Conservation (phyloP, 2,329 filamentous ascomycete species). For the Celoporthe dispersa region DNA sequence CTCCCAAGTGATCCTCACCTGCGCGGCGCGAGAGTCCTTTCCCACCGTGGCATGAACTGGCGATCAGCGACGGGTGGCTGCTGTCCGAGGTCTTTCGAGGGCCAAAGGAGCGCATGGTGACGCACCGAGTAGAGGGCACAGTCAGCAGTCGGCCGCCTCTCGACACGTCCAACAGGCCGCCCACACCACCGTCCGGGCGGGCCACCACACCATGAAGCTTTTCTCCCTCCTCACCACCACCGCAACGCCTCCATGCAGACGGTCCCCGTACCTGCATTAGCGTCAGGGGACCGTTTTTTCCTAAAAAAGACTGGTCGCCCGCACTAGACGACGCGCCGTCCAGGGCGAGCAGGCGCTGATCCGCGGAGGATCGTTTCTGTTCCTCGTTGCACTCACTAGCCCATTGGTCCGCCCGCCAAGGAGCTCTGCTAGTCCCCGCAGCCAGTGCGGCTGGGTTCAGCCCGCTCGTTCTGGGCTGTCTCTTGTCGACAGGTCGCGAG, state of each 20-base stretch:
- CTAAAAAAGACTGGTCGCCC: constrained; percentile 28
- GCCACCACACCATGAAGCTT: background rate
- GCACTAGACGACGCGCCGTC: constrained; percentile 25
- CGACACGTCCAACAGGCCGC: constrained; percentile 3
- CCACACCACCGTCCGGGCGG: background rate
- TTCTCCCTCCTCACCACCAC: constrained; percentile 3
- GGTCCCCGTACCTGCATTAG: constrained; percentile 31
- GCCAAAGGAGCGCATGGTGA: background rate
- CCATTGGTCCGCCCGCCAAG: constrained; percentile 20
- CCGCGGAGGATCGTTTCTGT: constrained; percentile 10
- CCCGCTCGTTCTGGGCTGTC: constrained; percentile 3
- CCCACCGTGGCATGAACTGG: background rate
- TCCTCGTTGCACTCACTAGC: constrained; percentile 5
- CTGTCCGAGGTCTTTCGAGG: background rate
- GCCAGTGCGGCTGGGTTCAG: constrained; percentile 11
- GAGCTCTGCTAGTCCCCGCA: constrained; percentile 11
- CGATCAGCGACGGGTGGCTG: background rate
- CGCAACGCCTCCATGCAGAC: constrained; percentile 20
- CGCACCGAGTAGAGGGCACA: background rate
- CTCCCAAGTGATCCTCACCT: constrained; percentile 2
- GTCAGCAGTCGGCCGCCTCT: constrained; percentile 9
- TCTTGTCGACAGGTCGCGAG: background rate
- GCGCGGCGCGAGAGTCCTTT: background rate
- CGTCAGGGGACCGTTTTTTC: constrained; percentile 31
- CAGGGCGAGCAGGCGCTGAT: constrained; percentile 13